phyloP scores from a whole-genome alignment of 805 yeast species.

The Hanseniaspora valbyensis region DNA sequence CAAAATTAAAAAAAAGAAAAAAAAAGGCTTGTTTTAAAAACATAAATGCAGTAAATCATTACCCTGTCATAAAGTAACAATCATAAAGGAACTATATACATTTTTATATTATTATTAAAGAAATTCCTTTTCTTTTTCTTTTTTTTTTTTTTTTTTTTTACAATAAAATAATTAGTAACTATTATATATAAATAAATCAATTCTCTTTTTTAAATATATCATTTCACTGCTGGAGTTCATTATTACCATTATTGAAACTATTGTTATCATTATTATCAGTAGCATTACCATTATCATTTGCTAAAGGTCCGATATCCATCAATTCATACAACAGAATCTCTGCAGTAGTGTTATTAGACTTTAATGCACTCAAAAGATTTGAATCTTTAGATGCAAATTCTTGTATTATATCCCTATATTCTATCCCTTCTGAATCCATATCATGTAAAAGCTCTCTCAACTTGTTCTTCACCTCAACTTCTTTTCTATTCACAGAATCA shows the following conservation, averaged over 20 bases:
- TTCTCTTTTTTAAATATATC: too few relatives aligned
- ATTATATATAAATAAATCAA: too few relatives aligned
- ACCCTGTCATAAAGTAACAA: too few relatives aligned
- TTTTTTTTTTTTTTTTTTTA: too few relatives aligned
- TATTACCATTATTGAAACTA: too few relatives aligned
- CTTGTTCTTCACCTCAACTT: constrained; percentile 42
- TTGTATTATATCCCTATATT: not conserved
- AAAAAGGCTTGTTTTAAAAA: too few relatives aligned
- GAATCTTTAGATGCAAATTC: not conserved
- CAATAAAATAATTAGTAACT: too few relatives aligned
- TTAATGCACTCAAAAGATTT: not conserved
- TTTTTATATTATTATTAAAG: too few relatives aligned
- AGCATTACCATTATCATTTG: not conserved
- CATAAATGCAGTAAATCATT: too few relatives aligned
- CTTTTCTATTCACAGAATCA: constrained; percentile 67
- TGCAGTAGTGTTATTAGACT: constrained; percentile 1
- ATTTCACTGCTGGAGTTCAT: not conserved
- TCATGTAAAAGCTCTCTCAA: not conserved
- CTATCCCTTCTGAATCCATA: not conserved
- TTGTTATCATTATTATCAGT: not conserved
- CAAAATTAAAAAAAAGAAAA: too few relatives aligned
- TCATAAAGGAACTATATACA: too few relatives aligned
- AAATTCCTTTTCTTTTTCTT: too few relatives aligned
- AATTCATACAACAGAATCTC: constrained; percentile 8
- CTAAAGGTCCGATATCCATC: constrained; percentile 12